phyloP scores from a whole-genome alignment of 352 stramenopile species.

The Pythium dissimile region DNA sequence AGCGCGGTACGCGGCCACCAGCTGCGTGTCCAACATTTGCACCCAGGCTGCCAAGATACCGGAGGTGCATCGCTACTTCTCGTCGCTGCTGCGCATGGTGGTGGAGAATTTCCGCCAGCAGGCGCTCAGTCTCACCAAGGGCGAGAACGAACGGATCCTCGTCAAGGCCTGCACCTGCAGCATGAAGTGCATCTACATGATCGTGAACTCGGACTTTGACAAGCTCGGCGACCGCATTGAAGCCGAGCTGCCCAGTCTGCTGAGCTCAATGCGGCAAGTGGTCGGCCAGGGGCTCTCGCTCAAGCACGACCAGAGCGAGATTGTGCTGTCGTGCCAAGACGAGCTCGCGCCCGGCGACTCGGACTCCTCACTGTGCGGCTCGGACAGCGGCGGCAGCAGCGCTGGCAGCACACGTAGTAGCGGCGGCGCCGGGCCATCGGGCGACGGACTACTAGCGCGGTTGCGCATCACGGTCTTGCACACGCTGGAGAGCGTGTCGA shows the following conservation, averaged over 20 bases:
- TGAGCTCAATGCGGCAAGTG: slow-evolving; percentile 80
- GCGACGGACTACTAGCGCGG: slow-evolving; percentile 61
- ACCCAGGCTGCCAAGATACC: slow-evolving; percentile 63
- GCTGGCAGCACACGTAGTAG: slow-evolving; percentile 13
- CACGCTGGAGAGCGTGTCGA: slow-evolving; percentile 64
- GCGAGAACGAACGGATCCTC: slow-evolving; percentile 70
- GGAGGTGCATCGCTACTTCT: slow-evolving; percentile 66
- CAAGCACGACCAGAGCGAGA: slow-evolving; percentile 44
- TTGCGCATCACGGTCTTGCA: slow-evolving; percentile 72
- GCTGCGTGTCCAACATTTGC: slow-evolving; percentile 79
- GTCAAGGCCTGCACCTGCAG: slow-evolving; percentile 83
- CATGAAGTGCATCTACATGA: slow-evolving; percentile 86
- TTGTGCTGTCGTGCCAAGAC: slow-evolving; percentile 52
- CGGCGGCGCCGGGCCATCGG: slow-evolving; percentile 25
- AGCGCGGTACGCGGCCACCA: slow-evolving; percentile 82
- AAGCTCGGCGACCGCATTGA: slow-evolving; percentile 57
- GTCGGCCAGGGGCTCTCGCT: slow-evolving; percentile 64
- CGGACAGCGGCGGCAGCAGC: slow-evolving; percentile 37
- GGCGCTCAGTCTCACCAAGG: slow-evolving; percentile 52
- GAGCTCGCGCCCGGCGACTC: slow-evolving; percentile 63
- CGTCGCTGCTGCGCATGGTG: slow-evolving; percentile 72
- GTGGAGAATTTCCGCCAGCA: slow-evolving; percentile 87
- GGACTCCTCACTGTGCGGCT: slow-evolving; percentile 71
- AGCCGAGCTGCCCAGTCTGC: slow-evolving; percentile 47
- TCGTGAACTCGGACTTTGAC: slow-evolving; percentile 68